phyloP scores from a whole-genome alignment of 495 filamentous ascomycete genomes.

The Trichoderma asperelloides region DNA sequence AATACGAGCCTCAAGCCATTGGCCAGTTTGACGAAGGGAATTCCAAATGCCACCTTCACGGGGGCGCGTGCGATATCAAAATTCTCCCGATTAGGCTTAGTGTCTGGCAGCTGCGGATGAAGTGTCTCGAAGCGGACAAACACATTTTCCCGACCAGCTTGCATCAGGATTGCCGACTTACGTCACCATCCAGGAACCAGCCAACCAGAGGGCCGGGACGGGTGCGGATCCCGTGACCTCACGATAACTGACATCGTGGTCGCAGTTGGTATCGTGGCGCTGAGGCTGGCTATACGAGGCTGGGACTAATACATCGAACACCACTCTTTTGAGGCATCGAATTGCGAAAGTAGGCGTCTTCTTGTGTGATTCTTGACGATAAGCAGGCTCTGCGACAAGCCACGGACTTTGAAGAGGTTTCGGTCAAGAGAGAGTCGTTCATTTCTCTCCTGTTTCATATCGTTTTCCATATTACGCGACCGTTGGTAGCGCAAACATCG shows the following conservation, averaged over 20 bases:
- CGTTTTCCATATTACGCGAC: neutral
- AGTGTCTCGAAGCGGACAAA: neutral
- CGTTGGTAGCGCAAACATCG: neutral
- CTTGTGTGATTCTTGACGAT: neutral
- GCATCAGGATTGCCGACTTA: neutral
- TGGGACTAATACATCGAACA: neutral
- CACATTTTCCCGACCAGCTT: neutral
- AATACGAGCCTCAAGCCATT: neutral
- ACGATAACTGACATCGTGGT: neutral
- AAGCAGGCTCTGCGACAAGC: neutral
- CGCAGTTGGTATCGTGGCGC: neutral
- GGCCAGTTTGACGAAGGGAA: neutral
- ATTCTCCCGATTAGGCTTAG: neutral
- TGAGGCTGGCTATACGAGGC: neutral
- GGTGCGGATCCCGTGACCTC: neutral
- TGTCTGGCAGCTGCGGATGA: neutral
- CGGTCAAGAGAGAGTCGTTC: neutral
- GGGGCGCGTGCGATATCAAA: neutral
- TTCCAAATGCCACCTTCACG: neutral
- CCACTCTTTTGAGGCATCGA: neutral
- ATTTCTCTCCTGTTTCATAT: neutral
- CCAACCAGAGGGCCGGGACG: neutral
- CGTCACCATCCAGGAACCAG: constrained; percentile 2
- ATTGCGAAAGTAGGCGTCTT: neutral
- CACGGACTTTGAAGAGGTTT: neutral